Evolutionary conservation across 2,329 filamentous ascomycete genomes (phyloP).

Genomic region (Daldinia eschscholtzii): DNA sequence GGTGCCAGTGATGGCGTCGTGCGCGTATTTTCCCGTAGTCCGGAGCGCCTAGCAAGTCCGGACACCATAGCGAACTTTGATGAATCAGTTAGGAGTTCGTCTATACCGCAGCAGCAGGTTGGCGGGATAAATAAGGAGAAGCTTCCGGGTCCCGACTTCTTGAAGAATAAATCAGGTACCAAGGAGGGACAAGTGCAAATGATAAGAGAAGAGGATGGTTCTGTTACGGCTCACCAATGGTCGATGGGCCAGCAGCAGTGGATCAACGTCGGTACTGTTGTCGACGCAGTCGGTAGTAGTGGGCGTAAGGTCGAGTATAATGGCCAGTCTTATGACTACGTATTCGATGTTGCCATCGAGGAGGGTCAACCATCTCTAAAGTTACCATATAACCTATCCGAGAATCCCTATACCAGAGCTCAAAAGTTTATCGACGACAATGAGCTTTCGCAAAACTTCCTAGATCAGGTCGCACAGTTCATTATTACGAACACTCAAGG

Average conservation of each 20-base stretch:
- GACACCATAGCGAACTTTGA: constrained; percentile 81
- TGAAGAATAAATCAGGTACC: constrained; percentile 84
- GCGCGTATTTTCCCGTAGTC: constrained; percentile 82
- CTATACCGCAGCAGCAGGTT: constrained; percentile 88
- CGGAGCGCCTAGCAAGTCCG: constrained; percentile 76
- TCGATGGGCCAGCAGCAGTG: constrained; percentile 79
- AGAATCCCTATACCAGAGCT: constrained; percentile 92
- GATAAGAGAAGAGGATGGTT: constrained; percentile 85
- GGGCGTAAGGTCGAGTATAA: constrained; percentile 81
- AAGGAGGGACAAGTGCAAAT: constrained; percentile 97
- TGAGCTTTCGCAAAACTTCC: constrained; percentile 85
- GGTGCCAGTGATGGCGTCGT: constrained; percentile 90
- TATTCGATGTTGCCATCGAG: constrained; percentile 96
- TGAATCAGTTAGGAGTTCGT: constrained; percentile 82
- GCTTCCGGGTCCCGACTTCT: constrained; percentile 87
- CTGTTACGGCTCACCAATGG: constrained; percentile 90
- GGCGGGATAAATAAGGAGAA: constrained; percentile 91
- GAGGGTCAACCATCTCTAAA: constrained; percentile 94
- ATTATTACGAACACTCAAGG: constrained; percentile 92
- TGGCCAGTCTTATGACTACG: constrained; percentile 93
- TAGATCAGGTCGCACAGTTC: constrained; percentile 93
- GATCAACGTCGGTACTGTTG: constrained; percentile 93
- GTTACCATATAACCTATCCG: constrained; percentile 90
- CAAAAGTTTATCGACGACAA: constrained; percentile 92
- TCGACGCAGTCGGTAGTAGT: constrained; percentile 86